Evolutionary conservation across 208 protist genomes (phyloP), one percentile per base, ranked within the genome.

Genomic region (Acanthamoeba castellanii): DNA sequence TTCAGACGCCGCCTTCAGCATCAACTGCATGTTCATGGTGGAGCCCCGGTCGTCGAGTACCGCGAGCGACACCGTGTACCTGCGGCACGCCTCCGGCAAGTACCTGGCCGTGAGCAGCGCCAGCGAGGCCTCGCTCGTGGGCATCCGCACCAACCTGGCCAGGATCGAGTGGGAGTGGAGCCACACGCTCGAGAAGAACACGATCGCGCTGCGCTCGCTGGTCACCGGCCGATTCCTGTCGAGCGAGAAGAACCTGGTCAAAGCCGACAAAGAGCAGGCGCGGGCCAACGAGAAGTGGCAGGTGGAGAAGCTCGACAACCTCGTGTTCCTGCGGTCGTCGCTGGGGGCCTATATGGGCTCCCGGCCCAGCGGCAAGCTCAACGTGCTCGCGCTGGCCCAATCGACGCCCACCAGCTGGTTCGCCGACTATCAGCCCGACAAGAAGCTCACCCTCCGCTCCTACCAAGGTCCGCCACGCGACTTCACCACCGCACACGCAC

Each of bases 161-260:
- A 82, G 52, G 74, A 27, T 82, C 18, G 74, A 82, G 22, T 82
- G 74, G 74, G 74, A 82, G 42, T 82, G 74, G 74, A 82, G 37
- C 25, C 74, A 82, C 74, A 82, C 74, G 5, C 74, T 82, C 42
- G 74, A 82, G 42, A 82, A 82, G 74, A 82, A 82, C 74, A 82
- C 74, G 34, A 14, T 82, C 37, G 74, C 25, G 37, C 16, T 82
- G 25, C 74, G 74, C 42, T 82, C 74, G 34, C 25, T 45, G 13
- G 11, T 50, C 37, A 82, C 20, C 45, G 74, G 74, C 42, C 50
- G 52, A 34, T 82, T 82, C 74, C 74, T 82, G 14, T 82, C 74
- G 1, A 27, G 37, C 25, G 74, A 82, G 74, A 82, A 82, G 74
- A 82, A 82, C 45, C 30, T 45, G 22, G 22, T 82, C 74, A 82